These are phyloP conservation scores for Platanthera guangdongensis DNA, from an alignment of 106 monocot species.

Conservation along the genomic window DNA sequence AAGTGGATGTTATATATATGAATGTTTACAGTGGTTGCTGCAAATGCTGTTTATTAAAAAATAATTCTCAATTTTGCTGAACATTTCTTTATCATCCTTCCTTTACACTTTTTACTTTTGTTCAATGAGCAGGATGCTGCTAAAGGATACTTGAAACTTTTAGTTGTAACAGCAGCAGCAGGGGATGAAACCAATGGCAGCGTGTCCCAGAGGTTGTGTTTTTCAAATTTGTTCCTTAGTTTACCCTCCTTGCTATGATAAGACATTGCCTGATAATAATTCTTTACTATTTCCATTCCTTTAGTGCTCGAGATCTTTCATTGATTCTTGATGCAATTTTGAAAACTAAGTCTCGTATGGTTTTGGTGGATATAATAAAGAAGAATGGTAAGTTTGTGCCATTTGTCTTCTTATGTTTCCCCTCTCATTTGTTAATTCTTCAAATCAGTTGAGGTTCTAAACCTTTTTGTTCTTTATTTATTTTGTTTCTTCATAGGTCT, in stretches of 20 bases:
- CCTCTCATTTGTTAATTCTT: constrained; percentile 7
- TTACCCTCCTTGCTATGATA: not conserved
- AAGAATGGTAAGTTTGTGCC: constrained; percentile 57
- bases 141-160: constrained; percentile 93
- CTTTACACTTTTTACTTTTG: not conserved
- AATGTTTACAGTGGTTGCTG: not conserved
- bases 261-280: not conserved
- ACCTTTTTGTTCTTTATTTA: not conserved
- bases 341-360: constrained; percentile 76
- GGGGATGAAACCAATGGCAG: constrained; percentile 56
- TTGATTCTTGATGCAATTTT: constrained; percentile 93
- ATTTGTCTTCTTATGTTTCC: not conserved
- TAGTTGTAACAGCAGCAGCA: constrained; percentile 76
- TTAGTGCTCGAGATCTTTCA: constrained; percentile 79
- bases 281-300: constrained; percentile 12
- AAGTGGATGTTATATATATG: not conserved
- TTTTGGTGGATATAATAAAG: constrained; percentile 79
- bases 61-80: not conserved
- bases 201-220: constrained; percentile 59
- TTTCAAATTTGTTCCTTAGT: constrained; percentile 1
- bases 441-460: constrained; percentile 11
- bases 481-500: constrained; percentile 39
- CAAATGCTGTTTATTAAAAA: not conserved
- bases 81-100: not conserved
- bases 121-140: constrained; percentile 62